Evolutionary conservation across 78 protist genomes (phyloP), one percentile per base, ranked within the genome.

Genomic region (Dictyostelium citrinum): DNA sequence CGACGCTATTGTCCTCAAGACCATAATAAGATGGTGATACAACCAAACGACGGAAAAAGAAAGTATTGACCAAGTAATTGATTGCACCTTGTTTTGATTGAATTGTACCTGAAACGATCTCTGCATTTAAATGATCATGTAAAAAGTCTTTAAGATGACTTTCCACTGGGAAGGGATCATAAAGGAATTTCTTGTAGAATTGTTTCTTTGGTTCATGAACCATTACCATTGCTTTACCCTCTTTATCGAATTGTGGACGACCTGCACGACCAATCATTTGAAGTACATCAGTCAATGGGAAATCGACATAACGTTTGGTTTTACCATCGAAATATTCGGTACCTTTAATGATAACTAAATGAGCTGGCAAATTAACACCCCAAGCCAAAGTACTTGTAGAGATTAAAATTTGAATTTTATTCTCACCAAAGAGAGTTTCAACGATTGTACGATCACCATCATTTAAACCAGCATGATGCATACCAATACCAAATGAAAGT

Each of bases 241-340:
- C 74, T 22, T 83, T 90, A 78, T 99, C 99, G 84, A 90, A 99
- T 84, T 99, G 99, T n/a, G 99, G 99, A 22, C 99, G 90, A n/a
- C 99, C 99, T 0, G 99, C 99, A 12, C 99, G 96, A 27, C 99
- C 99, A 95, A 98, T 99, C 99, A 99, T 99, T 95, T 99, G 99
- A 35, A 99, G 97, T 29, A 99, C 98, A 72, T 99, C 99, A 7
- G 99, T 98, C 43, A 99, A 93, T 29, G 99, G 98, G 55, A 90
- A 97, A 95, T 99, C 99, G n/a, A 96, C 98, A 91, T 95, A 86
- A 22, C 81, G 88, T 74, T 82, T 81, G 39, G 91, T 83, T 49
- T 80, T 72, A 20, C 90, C 95, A 70, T 94, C 95, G 74, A 82
- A 96, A 79, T 83, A 97, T 79, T 97, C 98, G 10, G 99, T 98